Base-by-base conservation (phyloP, 2,329 filamentous ascomycete species). In the Aureobasidium sp. region DNA sequence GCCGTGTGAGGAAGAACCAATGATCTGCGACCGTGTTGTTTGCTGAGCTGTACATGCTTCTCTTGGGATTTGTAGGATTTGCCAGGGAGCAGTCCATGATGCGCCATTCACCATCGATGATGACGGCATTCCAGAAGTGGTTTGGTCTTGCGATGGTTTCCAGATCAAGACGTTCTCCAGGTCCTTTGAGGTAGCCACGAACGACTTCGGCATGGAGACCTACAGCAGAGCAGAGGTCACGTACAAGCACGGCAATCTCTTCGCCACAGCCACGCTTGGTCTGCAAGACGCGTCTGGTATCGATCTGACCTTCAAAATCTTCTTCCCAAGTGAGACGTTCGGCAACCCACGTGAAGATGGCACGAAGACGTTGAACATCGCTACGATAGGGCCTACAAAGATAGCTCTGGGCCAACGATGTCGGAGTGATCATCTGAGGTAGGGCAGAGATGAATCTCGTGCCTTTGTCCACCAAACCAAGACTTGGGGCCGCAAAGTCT, bases 341-440 rank as follows among this genome's bases (percentile, higher is more conserved):
- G n/a, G 90, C 85, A 5, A 96, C 90, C 93, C 93, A 99, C 1
- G 90, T 97, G 70, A 97, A 99, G 65, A 99, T 97, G 17, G 94
- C 93, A 27, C 95, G 85, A 29, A 99, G 77, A 39, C 92, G 85
- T 73, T 99, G 94, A 0, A 97, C 90, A 69, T 97, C 93, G 74
- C 90, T 97, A 64, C 92, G 84, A 73, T 97, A 96, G 0, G 94
- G 95, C 31, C 94, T 85, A 71, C 95, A 99, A 12, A 99, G 86
- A 71, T 96, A 96, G 0, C 88, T 90, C 63, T 94, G 94, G 0
- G 94, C 91, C 17, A 99, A 79, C 34, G 88, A 89, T 29, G 87
- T 84, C 0, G 93, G 86, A 17, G 89, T 96, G 0, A 89, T 91
- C 76, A 87, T 88, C 0, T 90, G 86, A 0, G 93, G 91, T 17